These are phyloP conservation scores for Trichoderma atroviride DNA, from an alignment of 2,329 filamentous ascomycete species.

Conservation along the genomic window DNA sequence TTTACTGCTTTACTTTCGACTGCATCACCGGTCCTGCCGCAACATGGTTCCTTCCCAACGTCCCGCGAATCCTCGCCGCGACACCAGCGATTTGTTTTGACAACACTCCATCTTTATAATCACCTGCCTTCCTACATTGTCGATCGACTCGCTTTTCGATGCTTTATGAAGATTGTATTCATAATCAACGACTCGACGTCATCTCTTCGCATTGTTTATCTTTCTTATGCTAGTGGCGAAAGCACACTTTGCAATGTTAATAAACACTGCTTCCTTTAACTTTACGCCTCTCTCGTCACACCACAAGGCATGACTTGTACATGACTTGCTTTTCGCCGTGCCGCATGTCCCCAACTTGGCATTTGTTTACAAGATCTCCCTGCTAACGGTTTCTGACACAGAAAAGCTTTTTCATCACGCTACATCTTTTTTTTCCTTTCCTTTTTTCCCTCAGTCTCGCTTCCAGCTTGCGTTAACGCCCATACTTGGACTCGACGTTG, in stretches of 20 bases:
- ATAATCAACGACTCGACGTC: background rate
- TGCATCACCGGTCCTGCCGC: background rate
- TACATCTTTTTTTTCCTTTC: slow-evolving; percentile 5
- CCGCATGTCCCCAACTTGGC: background rate
- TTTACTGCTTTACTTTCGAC: background rate
- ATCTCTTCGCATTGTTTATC: too few species aligned
- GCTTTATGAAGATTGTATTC: background rate
- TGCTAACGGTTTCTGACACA: background rate
- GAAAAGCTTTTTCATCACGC: slow-evolving; percentile 13
- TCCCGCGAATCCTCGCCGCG: slow-evolving; percentile 6
- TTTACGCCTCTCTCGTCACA: background rate
- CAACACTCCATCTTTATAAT: background rate
- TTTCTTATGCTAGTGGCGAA: slow-evolving; percentile 2
- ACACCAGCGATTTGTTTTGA: slow-evolving; percentile 3
- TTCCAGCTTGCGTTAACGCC: slow-evolving; percentile 16
- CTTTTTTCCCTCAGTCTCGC: slow-evolving; percentile 10
- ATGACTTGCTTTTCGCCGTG: background rate
- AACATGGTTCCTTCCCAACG: background rate
- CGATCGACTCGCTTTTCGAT: background rate
- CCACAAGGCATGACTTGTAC: background rate
- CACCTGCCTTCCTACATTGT: background rate
- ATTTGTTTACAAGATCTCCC: background rate
- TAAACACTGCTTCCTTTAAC: background rate
- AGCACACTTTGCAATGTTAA: background rate
- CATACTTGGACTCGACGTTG: slow-evolving; percentile 15